Evolutionary conservation across 2,329 filamentous ascomycete species (phyloP).

Genomic region (Penicillium paneum): DNA sequence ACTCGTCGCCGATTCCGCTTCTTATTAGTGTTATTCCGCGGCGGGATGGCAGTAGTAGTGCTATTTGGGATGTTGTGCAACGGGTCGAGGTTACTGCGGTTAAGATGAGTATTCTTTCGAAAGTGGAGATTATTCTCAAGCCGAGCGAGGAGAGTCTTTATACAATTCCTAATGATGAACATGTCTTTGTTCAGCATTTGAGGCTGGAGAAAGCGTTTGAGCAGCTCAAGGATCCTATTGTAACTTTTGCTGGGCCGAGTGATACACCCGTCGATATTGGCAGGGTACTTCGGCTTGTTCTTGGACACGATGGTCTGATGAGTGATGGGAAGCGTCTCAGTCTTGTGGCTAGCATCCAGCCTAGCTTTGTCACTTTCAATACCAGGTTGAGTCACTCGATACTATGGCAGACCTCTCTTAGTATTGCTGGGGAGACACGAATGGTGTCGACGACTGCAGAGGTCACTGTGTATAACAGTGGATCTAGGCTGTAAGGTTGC

Average conservation of each 20-base stretch:
- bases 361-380: conserved; percentile 21
- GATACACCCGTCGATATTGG: conserved; percentile 16
- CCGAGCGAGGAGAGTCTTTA: conserved; percentile 3
- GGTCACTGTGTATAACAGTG: background rate
- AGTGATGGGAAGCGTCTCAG: background rate
- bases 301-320: conserved; percentile 11
- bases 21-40: conserved; percentile 9
- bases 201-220: conserved; percentile 7
- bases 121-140: conserved; percentile 8
- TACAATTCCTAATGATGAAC: background rate
- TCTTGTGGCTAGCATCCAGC: conserved; percentile 2
- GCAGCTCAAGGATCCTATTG: background rate
- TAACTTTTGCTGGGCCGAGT: conserved; percentile 4
- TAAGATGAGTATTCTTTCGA: conserved; percentile 8
- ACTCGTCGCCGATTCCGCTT: conserved; percentile 15
- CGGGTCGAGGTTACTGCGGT: conserved; percentile 15
- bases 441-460: background rate
- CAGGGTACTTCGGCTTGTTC: conserved; percentile 13
- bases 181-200: conserved; percentile 4
- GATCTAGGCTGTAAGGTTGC: background rate
- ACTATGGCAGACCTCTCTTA: conserved; percentile 13
- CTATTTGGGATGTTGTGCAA: conserved; percentile 12
- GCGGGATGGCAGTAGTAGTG: conserved; percentile 2
- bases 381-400: conserved; percentile 14
- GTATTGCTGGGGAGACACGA: conserved; percentile 11